Base-by-base conservation (phyloP, 2,329 filamentous ascomycete species). In the Xylariaceae sp. region DNA sequence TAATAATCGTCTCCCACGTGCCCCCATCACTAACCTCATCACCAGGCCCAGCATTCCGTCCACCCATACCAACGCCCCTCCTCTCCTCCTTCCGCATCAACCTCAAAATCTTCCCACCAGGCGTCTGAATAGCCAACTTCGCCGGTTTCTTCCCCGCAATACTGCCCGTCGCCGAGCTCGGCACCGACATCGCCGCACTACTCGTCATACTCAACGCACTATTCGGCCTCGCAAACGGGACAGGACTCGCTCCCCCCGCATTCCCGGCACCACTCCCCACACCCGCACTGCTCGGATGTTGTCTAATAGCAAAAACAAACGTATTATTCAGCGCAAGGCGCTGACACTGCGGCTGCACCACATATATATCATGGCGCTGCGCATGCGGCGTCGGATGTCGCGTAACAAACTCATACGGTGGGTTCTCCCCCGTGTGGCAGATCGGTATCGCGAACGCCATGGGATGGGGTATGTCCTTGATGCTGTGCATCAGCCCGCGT, bases 311-410 rank as follows among this genome's bases (percentile, higher is more conserved):
- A 68, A 99, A 99, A 27, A 99, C 92, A 65, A 96, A 99, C 0
- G 94, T 99, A 66, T 99, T 97, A 74, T 97, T 96, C 48, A 95
- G 77, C 1, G 90, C 91, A 27, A 99, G 76, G 22, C 85, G 83
- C 57, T 86, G 81, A 67, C 94, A 99, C 68, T 99, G 95, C 1
- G 95, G 94, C 65, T 97, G 94, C 40, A 91, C 89, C 55, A 99
- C 89, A 68, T 99, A 99, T 51, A 99, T 85, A 66, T 99, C 94
- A 68, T 99, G 91, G 39, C 92, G 83, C 65, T 96, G 90, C n/a
- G 94, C 94, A 67, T 99, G 94, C 9, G 94, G 94, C 2, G 94
- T 99, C 7, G 95, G 95, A 66, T 99, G 94, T 5, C 94, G 83
- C 36, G 86, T 87, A 41, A 96, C 79, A 68, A 97, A 99, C 51